Percentiles rank a stretch among this genome's conserved stretches.
Conservation (phyloP, 495 filamentous ascomycete genomes). For the Daldinia concentrica region DNA sequence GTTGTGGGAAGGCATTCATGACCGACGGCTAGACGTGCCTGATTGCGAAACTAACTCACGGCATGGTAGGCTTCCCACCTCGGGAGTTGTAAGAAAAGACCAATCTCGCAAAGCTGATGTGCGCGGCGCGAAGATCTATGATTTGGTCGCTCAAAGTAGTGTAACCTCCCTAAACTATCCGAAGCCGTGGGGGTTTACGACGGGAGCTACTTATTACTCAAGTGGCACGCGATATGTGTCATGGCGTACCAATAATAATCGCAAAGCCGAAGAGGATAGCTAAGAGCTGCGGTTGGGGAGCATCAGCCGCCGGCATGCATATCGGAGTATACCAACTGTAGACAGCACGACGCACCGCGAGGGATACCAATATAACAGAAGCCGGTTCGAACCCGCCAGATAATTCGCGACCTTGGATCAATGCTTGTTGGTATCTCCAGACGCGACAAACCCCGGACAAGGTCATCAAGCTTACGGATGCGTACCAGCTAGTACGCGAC, state of each 20-base stretch:
- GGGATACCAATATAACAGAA: constrained; percentile 59
- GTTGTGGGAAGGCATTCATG: constrained; percentile 16
- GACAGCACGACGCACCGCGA: constrained; percentile 58
- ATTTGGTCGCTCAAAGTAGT: constrained; percentile 18
- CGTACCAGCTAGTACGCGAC: constrained; percentile 53
- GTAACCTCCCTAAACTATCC: constrained; percentile 35
- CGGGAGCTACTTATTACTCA: constrained; percentile 12
- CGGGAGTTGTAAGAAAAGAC: constrained; percentile 18
- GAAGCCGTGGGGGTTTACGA: constrained; percentile 36
- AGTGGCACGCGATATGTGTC: constrained; percentile 10
- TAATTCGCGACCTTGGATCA: constrained; percentile 70
- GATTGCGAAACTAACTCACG: constrained; percentile 30
- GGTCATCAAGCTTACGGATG: constrained; percentile 64
- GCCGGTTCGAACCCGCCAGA: constrained; percentile 76
- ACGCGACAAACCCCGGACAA: constrained; percentile 70
- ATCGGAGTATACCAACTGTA: constrained; percentile 9
- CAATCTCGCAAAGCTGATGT: constrained; percentile 21
- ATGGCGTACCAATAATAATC: constrained; percentile 38
- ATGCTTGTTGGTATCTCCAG: constrained; percentile 75
- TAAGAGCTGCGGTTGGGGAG: constrained; percentile 34
- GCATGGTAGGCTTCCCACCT: constrained; percentile 24
- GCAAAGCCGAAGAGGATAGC: constrained; percentile 40
- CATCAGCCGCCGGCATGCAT: constrained; percentile 35
- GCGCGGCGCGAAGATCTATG: constrained; percentile 16
- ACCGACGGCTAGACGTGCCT: constrained; percentile 38